phyloP scores from a whole-genome alignment of 805 yeast genomes.

The Myxozyma melibiosi region DNA sequence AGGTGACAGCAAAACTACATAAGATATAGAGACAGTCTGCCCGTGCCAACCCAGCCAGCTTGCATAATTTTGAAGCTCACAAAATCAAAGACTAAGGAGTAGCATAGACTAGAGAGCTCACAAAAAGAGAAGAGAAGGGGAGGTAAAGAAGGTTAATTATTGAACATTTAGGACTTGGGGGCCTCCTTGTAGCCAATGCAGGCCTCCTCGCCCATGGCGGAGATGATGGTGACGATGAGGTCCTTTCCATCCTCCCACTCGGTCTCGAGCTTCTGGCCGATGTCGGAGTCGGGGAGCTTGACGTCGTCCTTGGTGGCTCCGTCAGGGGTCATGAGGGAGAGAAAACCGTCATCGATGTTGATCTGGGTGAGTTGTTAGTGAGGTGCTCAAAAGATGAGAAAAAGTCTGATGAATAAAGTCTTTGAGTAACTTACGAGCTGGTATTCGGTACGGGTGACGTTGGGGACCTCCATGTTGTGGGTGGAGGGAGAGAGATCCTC shows the following conservation, averaged over 20 bases:
- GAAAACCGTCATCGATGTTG: constrained; percentile 98
- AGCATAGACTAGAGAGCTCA: constrained; percentile 1
- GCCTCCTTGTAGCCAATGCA: constrained; percentile 98
- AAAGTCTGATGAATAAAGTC: too few species aligned
- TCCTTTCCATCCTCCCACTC: constrained; percentile 99
- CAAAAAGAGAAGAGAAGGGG: neutral
- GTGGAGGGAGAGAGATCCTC: constrained; percentile 99
- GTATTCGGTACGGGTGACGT: constrained; percentile 92
- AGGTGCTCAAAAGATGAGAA: too few species aligned
- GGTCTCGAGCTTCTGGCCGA: constrained; percentile 88
- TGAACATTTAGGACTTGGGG: constrained; percentile 56
- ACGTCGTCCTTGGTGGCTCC: constrained; percentile 99
- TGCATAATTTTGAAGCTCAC: neutral
- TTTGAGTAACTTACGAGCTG: constrained; percentile 52
- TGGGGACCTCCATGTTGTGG: constrained; percentile 99
- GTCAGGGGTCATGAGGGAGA: constrained; percentile 92
- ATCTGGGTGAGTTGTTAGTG: constrained; percentile 48
- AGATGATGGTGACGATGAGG: constrained; percentile 90
- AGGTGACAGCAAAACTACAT: neutral
- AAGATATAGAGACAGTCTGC: constrained; percentile 4
- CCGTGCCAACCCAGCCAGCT: constrained; percentile 3
- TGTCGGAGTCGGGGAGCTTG: constrained; percentile 96
- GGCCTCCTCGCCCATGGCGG: constrained; percentile 99
- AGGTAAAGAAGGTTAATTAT: constrained; percentile 1
- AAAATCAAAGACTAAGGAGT: neutral